Conservation (phyloP, 2,329 filamentous ascomycete species). For the Talaromyces amestolkiae region DNA sequence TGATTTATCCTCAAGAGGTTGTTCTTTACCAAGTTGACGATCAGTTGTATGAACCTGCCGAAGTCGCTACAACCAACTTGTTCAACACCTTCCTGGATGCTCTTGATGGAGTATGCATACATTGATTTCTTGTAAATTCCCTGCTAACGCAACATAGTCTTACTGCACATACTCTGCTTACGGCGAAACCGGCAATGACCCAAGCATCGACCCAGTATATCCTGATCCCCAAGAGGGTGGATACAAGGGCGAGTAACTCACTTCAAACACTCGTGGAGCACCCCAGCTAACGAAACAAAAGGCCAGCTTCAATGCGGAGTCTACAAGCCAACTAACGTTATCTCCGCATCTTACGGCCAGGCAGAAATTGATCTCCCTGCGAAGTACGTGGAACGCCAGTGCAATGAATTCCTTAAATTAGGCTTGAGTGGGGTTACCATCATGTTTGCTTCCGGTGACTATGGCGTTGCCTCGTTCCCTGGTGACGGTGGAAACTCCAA, state of each 20-base stretch:
- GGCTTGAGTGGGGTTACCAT: slow-evolving; percentile 37
- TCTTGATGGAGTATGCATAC: slow-evolving; percentile 44
- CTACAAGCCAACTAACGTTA: slow-evolving; percentile 56
- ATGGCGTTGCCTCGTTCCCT: slow-evolving; percentile 36
- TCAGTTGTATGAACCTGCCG: slow-evolving; percentile 40
- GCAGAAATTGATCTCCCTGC: slow-evolving; percentile 54
- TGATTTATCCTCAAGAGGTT: slow-evolving; percentile 54
- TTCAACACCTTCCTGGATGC: slow-evolving; percentile 54
- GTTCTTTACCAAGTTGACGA: slow-evolving; percentile 54
- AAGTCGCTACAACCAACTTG: slow-evolving; percentile 31
- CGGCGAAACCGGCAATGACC: slow-evolving; percentile 50
- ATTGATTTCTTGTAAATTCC: not conserved
- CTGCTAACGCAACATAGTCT: slow-evolving; percentile 26
- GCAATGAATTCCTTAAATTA: slow-evolving; percentile 53
- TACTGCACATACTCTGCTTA: slow-evolving; percentile 55
- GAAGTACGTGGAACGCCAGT: slow-evolving; percentile 53
- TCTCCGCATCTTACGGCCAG: slow-evolving; percentile 57
- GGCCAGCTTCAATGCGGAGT: slow-evolving; percentile 46
- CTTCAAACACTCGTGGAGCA: not conserved
- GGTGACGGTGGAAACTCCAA: slow-evolving; percentile 34
- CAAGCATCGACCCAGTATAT: slow-evolving; percentile 51
- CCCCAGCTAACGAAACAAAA: not conserved
- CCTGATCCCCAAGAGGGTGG: slow-evolving; percentile 50
- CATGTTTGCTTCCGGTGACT: slow-evolving; percentile 32
- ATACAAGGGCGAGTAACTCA: slow-evolving; percentile 46